Evolutionary conservation across 2,329 filamentous ascomycete species (phyloP), one percentile per base, ranked within the genome.

Genomic region (Exophiala dermatitidis): DNA sequence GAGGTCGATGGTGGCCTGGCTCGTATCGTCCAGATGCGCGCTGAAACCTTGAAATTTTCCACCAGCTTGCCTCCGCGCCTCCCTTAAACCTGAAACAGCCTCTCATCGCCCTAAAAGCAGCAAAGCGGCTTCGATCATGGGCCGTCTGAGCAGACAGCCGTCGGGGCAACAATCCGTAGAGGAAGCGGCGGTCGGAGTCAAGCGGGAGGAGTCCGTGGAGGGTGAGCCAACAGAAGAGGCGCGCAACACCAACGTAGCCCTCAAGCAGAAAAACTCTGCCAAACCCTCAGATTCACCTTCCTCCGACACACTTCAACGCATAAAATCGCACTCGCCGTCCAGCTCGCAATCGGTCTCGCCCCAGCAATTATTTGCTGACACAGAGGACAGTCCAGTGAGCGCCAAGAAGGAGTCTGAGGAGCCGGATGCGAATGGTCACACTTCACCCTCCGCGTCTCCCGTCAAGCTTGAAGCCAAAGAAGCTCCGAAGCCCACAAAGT

Each of bases 401-500:
- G 54, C 64, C 62, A 64, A 71, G 62, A 65, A 67, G 59, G 61
- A 71, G 52, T 64, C 73, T 34, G 76, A 81, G 65, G 77, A 81
- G 62, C 74, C 73, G 38, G 32, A 46, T 36, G 30, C 29, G 29
- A 70, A 84, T 48, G 77, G 78, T 54, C 81, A 79, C 59, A 80
- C 80, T 56, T 80, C 85, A 32, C 41, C 51, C 55, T 52, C 55
- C 59, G 80, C 81, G 56, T 80, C 85, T 53, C 78, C 75, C 47
- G 67, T 85, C 64, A 84, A 83, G 67, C 72, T 80, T 65, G 59
- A 60, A 49, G 47, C 58, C 46, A 56, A 54, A 41, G 81, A 84
- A 68, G 78, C 80, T 29, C 80, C 80, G 26, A 82, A 86, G 64
- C 78, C 81, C 38, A 80, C 85, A 43, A 93, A 88, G 70, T 74